Evolutionary conservation across 805 yeast genomes (phyloP), one percentile per base, ranked within the genome.

Genomic region (Saccharomycopsis oosterbeekiorum): DNA sequence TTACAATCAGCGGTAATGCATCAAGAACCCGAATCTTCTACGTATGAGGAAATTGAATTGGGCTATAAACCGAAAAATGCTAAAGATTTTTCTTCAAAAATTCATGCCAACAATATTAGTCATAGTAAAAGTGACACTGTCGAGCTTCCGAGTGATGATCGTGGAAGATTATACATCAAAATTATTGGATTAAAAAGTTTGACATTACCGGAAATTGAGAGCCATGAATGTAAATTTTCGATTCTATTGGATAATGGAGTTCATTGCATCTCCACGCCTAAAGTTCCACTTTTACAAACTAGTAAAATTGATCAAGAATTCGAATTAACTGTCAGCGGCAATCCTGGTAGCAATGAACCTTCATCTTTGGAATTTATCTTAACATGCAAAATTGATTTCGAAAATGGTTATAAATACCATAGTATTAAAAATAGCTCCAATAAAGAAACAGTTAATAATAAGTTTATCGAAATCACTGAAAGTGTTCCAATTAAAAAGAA

Each of bases 191-290:
- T 84, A 59, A 76, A 77, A 64, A 76, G 75, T 50, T 69, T 83
- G 34, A 66, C 68, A 2, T 68, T 84, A 60, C 82, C 84, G 0
- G 78, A 78, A 17, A 67, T 79, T 55, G 70, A 68, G 21, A 66
- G 67, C 11, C 79, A 80, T 61, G 70, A 77, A 37, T 82, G 81
- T 2, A 70, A 74, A 19, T 80, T 83, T 68, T 75, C 78, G 24
- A 65, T 84, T 17, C 69, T 72, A 17, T 73, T 86, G 59, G 97
- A 91, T 70, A 91, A 91, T 70, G 96, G 96, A 5, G 82, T 84
- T 47, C 96, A 91, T 69, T 81, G 89, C 61, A 80, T 89, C 56
- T 80, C 84, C 41, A 89, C 96, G 0, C 80, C 84, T 9, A 76
- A 79, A 71, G 66, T 71, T 55, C 64, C 67, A 0, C 59, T 80